Evolutionary conservation across 2,329 filamentous ascomycete genomes (phyloP), one percentile per base, ranked within the genome.

Genomic region (Drechslerella dactyloides): DNA sequence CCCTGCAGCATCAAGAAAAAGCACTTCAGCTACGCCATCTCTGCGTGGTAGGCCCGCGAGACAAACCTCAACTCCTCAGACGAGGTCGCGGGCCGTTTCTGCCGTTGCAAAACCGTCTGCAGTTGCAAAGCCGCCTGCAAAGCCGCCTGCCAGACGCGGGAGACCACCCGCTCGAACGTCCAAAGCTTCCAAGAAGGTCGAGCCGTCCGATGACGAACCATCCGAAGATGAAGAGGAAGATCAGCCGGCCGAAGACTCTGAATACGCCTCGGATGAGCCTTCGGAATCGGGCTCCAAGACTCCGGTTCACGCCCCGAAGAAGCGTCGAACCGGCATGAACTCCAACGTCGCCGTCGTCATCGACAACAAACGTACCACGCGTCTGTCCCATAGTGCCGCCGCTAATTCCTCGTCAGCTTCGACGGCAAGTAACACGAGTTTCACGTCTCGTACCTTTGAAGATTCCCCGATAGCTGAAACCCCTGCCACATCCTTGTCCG

Each of bases 331-430:
- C 2, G 51, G 68, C 15, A 13, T 59, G 13, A 27, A 35, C 19
- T 65, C 68, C 7, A 60, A 57, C 6, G 57, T 72, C 1, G 60
- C 68, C 48, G 68, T 72, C 13, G 55, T 72, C n/a, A 72, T 72
- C 17, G 64, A 69, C 23, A 23, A 19, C 30, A 58, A 57, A 7
- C 54, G 55, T 5, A 48, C 50, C 19, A 37, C 50, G 5, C 50
- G 53, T 15, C 35, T 56, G 17, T 15, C 40, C 13, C 37, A 42
- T 35, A 6, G 7, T 37, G 44, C 33, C 13, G 44, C 15, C 40
- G 52, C n/a, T 5, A 3, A 27, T 21, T 40, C 50, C 1, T 55
- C 30, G 19, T 37, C 54, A 10, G 44, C 60, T 15, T 51, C 55
- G 51, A 48, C 50, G 40, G 55, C 17, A 21, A 64, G 66, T 23